phyloP scores from a whole-genome alignment of 805 yeast genomes.

The Metschnikowia lochheadii region DNA sequence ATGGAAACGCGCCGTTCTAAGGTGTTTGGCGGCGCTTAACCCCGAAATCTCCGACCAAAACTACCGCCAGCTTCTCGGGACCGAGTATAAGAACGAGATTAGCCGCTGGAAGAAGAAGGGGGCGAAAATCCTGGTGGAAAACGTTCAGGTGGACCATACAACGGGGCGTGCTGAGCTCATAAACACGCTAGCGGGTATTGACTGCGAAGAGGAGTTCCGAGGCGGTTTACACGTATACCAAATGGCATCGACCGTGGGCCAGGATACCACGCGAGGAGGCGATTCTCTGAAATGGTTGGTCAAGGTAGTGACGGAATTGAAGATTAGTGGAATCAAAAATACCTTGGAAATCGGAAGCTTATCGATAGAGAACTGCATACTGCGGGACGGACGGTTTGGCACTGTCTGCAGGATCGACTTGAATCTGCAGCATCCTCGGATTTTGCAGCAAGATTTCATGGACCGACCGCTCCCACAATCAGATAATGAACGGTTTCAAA shows the following conservation, averaged over 20 bases:
- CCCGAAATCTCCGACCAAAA: conserved; percentile 20
- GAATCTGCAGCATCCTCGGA: conserved; percentile 71
- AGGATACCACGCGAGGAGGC: conserved; percentile 73
- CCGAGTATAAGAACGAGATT: conserved; percentile 5
- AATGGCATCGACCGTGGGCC: conserved; percentile 82
- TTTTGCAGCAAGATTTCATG: conserved; percentile 82
- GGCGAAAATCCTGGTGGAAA: conserved; percentile 12
- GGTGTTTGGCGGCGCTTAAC: conserved; percentile 22
- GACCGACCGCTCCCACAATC: conserved; percentile 55
- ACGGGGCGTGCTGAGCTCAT: conserved; percentile 18
- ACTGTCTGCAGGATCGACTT: conserved; percentile 67
- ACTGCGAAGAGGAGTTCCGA: conserved; percentile 53
- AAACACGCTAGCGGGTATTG: conserved; percentile 47
- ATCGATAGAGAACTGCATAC: conserved; percentile 61
- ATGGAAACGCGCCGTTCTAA: conserved; percentile 41
- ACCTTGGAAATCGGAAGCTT: conserved; percentile 86
- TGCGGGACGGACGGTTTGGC: conserved; percentile 52
- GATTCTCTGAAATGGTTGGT: conserved; percentile 82
- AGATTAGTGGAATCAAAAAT: neutral
- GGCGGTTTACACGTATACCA: conserved; percentile 86
- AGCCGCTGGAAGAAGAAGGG: conserved; percentile 4
- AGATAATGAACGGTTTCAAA: conserved; percentile 48
- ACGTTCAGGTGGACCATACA: conserved; percentile 17
- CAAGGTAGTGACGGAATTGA: conserved; percentile 56
- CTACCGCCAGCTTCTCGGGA: conserved; percentile 16